A percentile compares a stretch with the other conserved stretches of the same genome.
Conservation (phyloP, 768 basidiomycete genomes). For the Epithele typhae region DNA sequence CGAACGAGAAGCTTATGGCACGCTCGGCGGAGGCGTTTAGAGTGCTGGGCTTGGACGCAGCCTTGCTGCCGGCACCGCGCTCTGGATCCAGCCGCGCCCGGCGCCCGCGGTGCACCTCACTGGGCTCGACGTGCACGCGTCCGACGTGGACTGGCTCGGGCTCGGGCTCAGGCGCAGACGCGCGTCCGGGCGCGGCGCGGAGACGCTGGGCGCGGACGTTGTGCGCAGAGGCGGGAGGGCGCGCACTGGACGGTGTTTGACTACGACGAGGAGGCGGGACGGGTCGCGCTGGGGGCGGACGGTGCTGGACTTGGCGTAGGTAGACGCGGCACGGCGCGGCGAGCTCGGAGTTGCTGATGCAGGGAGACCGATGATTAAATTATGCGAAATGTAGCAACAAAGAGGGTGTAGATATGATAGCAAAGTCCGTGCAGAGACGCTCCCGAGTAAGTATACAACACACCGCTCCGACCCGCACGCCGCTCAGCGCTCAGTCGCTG, state of each 20-base stretch:
- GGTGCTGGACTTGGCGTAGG: constrained; percentile 29
- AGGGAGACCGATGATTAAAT: no score
- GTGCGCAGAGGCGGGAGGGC: constrained; percentile 25
- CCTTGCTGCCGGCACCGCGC: constrained; percentile 56
- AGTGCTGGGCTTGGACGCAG: constrained; percentile 50
- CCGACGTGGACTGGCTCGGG: no score
- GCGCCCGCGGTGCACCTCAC: constrained; percentile 35
- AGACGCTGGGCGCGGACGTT: constrained; percentile 44
- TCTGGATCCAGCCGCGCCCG: constrained; percentile 58
- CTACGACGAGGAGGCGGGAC: constrained; percentile 55
- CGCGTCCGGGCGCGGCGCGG: constrained; percentile 17
- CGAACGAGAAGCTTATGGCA: constrained; percentile 44
- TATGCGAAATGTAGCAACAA: no score
- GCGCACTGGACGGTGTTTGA: constrained; percentile 53
- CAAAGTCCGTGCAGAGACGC: no score
- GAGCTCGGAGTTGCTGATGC: no score
- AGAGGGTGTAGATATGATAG: no score
- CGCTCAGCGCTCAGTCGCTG: background rate
- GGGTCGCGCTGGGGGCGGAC: constrained; percentile 51
- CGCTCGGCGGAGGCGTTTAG: constrained; percentile 34
- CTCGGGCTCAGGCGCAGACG: no score
- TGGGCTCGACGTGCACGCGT: constrained; percentile 23
- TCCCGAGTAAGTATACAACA: no score
- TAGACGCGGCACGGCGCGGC: no score
- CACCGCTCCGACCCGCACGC: no score